These are phyloP conservation scores for Marchantia polymorpha DNA, from an alignment of 225 moss, liverwort and hornwort genomes.

Conservation along the genomic window DNA sequence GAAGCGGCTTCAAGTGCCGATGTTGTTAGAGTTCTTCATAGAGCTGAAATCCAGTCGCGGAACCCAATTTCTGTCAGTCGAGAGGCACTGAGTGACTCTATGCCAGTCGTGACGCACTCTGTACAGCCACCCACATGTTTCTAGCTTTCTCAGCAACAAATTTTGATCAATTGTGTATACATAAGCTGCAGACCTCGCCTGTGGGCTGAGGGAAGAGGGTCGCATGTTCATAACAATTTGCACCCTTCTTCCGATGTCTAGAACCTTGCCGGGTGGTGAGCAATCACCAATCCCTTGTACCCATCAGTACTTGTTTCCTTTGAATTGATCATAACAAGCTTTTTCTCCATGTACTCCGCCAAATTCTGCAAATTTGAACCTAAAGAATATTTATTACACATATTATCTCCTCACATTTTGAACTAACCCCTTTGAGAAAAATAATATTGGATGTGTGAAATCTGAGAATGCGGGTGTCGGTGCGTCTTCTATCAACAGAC, in stretches of 20 bases:
- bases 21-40: neutral
- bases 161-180: slow-evolving; percentile 16
- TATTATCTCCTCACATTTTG: too few relatives aligned
- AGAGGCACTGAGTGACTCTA: too few relatives aligned
- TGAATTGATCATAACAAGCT: neutral
- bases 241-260: neutral
- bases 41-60: slow-evolving; percentile 22
- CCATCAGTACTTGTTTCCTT: neutral
- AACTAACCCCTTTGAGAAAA: too few relatives aligned
- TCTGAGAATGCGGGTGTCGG: too few relatives aligned
- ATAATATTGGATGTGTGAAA: too few relatives aligned
- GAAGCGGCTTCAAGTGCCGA: neutral
- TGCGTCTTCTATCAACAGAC: too few relatives aligned
- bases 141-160: slow-evolving; percentile 14
- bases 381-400: too few relatives aligned
- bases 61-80: neutral
- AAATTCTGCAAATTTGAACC: slow-evolving; percentile 3
- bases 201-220: neutral
- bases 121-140: neutral
- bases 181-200: slow-evolving; percentile 12
- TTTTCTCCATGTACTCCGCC: neutral
- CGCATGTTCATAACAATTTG: neutral
- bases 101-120: slow-evolving; percentile 3
- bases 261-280: neutral
- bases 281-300: neutral